Evolutionary conservation across 1,284 basidiomycete genomes (phyloP).

Genomic region (Pholiota adiposa): DNA sequence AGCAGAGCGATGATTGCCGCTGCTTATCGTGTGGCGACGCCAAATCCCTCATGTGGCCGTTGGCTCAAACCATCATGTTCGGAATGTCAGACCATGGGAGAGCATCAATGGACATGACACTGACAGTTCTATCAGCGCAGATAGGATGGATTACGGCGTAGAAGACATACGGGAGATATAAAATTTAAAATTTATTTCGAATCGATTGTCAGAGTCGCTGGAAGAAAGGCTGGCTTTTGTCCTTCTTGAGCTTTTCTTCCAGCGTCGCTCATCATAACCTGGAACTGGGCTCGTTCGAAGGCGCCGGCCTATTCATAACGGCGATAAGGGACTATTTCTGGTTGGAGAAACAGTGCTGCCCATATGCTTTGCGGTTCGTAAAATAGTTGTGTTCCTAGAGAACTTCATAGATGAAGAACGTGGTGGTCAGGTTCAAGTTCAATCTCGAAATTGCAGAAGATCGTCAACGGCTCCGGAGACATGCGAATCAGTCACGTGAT

Average conservation of each 20-base stretch:
- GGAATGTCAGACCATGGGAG: slow-evolving; percentile 15
- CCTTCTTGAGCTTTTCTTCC: background rate
- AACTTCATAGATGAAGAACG: too few relatives aligned
- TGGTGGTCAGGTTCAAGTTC: too few relatives aligned
- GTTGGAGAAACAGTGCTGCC: background rate
- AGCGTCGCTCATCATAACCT: background rate
- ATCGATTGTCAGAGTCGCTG: background rate
- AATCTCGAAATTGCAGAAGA: too few relatives aligned
- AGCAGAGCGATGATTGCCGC: slow-evolving; percentile 13
- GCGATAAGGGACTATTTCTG: background rate
- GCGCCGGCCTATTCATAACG: background rate
- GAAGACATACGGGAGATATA: slow-evolving; percentile 9
- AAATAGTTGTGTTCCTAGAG: background rate
- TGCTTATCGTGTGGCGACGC: background rate
- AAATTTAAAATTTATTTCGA: background rate
- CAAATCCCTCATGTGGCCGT: background rate
- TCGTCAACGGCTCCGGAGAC: too few relatives aligned
- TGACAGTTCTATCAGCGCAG: slow-evolving; percentile 22
- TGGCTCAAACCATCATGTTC: background rate
- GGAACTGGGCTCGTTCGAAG: background rate
- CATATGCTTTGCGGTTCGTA: background rate
- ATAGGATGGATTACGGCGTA: slow-evolving; percentile 10
- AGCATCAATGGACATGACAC: slow-evolving; percentile 11
- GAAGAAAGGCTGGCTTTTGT: background rate
- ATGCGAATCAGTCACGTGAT: too few relatives aligned